These are phyloP conservation scores for Ganoderma sp. DNA, from an alignment of 1,284 basidiomycete species.

Conservation along the genomic window DNA sequence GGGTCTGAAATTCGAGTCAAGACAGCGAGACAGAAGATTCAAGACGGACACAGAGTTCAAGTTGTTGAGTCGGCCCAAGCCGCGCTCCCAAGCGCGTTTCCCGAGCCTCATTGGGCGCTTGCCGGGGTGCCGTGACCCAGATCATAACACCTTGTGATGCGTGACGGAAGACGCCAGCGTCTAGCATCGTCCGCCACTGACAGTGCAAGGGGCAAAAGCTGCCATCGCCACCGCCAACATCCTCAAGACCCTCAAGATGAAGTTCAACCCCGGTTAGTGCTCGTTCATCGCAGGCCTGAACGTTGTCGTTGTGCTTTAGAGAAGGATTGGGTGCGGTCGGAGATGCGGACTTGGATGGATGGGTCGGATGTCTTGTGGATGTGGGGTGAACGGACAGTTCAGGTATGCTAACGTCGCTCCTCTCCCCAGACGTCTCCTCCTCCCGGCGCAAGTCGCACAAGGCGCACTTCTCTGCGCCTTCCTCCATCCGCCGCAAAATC, in stretches of 20 bases:
- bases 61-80: too few relatives aligned
- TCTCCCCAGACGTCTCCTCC: constrained; percentile 73
- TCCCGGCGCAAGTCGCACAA: constrained; percentile 97
- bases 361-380: constrained; percentile 51
- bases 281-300: constrained; percentile 27
- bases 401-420: constrained; percentile 36
- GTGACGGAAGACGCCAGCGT: constrained; percentile 24
- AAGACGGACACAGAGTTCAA: too few relatives aligned
- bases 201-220: constrained; percentile 36
- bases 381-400: constrained; percentile 37
- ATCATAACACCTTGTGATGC: constrained; percentile 12
- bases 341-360: constrained; percentile 58
- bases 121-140: background rate
- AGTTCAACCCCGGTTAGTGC: constrained; percentile 77
- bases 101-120: constrained; percentile 16
- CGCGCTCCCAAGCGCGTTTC: too few relatives aligned
- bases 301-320: constrained; percentile 34
- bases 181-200: constrained; percentile 19
- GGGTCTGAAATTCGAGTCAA: too few relatives aligned
- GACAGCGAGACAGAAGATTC: too few relatives aligned
- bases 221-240: constrained; percentile 48
- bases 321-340: constrained; percentile 34
- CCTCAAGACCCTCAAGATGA: constrained; percentile 76
- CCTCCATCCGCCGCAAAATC: constrained; percentile 93
- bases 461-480: constrained; percentile 94